These are phyloP conservation scores for Fusarium coicis DNA, from an alignment of 2,329 filamentous ascomycete species.

Conservation along the genomic window DNA sequence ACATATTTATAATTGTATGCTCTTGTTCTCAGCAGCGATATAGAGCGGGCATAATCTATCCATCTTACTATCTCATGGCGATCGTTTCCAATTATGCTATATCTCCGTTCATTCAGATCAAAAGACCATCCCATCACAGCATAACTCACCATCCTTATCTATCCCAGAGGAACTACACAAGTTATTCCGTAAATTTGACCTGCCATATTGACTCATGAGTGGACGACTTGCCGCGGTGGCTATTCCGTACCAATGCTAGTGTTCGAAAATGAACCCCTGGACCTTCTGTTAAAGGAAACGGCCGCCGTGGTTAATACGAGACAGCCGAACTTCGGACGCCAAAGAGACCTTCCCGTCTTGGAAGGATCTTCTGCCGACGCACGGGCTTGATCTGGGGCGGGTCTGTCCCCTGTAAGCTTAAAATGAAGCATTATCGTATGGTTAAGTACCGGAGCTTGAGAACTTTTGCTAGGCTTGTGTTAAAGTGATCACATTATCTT, in stretches of 20 bases:
- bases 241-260: constrained; percentile 1
- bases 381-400: background rate
- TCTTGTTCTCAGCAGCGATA: accelerated
- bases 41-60: background rate
- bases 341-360: background rate
- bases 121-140: constrained; percentile 10
- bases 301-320: constrained; percentile 1
- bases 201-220: constrained; percentile 15
- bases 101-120: constrained; percentile 5
- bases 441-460: background rate
- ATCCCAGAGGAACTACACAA: background rate
- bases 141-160: background rate
- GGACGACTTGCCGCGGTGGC: background rate
- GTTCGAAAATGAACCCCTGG: background rate
- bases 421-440: background rate
- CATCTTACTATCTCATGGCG: background rate
- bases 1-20: background rate
- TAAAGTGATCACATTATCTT: background rate
- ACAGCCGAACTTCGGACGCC: background rate
- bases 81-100: constrained; percentile 8
- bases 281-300: constrained; percentile 15
- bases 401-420: background rate
- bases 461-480: background rate
- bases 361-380: background rate
- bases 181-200: background rate